Conservation (phyloP, 306 rosid genomes). For the Canavalia gladiata region DNA sequence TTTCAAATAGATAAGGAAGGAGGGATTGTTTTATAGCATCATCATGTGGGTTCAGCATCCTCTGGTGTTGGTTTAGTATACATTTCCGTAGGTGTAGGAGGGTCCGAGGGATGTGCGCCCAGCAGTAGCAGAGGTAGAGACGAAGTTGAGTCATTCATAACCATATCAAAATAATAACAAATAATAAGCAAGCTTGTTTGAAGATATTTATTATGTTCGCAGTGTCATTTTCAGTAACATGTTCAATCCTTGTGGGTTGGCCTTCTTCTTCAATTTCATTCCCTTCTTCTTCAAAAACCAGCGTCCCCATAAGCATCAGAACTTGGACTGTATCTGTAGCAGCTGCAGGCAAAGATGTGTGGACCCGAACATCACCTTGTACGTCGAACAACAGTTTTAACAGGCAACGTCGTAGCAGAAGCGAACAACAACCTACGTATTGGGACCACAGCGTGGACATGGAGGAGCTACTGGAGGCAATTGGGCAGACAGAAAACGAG, state of each 20-base stretch:
- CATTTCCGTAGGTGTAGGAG: no score
- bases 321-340: conserved; percentile 19
- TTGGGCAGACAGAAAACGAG: conserved; percentile 66
- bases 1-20: no score
- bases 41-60: no score
- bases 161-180: no score
- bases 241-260: conserved; percentile 39
- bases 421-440: conserved; percentile 41
- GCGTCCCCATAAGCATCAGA: background rate
- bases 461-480: conserved; percentile 74
- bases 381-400: conserved; percentile 41
- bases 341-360: conserved; percentile 64
- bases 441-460: conserved; percentile 83
- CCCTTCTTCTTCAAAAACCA: conserved; percentile 33
- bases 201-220: conserved; percentile 44
- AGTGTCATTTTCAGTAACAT: conserved; percentile 19
- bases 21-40: no score
- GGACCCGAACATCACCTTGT: conserved; percentile 60
- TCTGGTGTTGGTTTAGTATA: no score
- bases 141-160: no score
- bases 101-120: no score
- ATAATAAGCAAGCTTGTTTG: no score
- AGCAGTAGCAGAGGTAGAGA: no score
- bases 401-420: background rate
- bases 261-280: conserved; percentile 47